phyloP scores from a whole-genome alignment of 306 rosid genomes.

The Prunus campanulata region DNA sequence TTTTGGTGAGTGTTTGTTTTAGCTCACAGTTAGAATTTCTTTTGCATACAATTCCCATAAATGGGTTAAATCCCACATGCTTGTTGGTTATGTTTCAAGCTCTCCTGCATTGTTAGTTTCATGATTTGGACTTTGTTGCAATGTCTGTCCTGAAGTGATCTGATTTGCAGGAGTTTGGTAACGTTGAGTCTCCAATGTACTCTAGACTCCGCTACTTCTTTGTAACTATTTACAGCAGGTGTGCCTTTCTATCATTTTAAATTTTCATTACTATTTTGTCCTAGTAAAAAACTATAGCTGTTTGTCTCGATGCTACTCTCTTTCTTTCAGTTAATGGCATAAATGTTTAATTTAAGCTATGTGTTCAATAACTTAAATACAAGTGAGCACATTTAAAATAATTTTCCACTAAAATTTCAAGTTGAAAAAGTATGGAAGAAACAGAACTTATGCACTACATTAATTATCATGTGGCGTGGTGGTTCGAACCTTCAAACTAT shows the following conservation, averaged over 20 bases:
- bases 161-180: conserved; percentile 81
- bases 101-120: not conserved
- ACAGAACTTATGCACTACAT: not conserved
- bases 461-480: not conserved
- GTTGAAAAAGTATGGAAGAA: not conserved
- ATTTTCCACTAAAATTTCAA: not conserved
- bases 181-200: conserved; percentile 82
- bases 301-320: not conserved
- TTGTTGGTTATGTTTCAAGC: conserved; percentile 1
- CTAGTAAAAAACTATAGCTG: not conserved
- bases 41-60: not conserved
- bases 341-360: not conserved
- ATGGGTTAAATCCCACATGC: not conserved
- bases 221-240: conserved; percentile 75
- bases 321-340: not conserved
- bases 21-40: not conserved
- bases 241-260: conserved; percentile 5
- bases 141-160: not conserved
- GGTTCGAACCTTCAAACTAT: not conserved
- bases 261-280: not conserved
- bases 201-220: conserved; percentile 75
- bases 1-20: conserved; percentile 52
- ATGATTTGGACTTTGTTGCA: not conserved
- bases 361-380: not conserved
- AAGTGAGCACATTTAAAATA: not conserved